Percentiles rank a stretch among this genome's conserved stretches.
phyloP scores from a whole-genome alignment of 129 eudicot genomes.

The Pittosporum tobira region DNA sequence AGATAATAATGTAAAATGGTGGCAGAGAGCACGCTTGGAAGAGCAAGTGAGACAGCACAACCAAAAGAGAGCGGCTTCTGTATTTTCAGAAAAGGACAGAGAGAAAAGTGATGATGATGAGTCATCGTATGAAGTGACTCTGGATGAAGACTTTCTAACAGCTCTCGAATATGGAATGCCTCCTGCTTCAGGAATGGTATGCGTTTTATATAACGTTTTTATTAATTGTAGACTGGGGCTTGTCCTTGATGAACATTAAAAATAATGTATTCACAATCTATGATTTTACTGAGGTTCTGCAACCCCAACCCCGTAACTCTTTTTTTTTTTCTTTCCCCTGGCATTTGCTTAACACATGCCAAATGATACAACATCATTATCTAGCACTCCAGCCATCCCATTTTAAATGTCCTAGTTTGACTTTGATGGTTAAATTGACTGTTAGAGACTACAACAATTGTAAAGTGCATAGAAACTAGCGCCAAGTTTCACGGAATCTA shows the following conservation, averaged over 20 bases:
- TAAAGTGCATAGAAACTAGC: no score
- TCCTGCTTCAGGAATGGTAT: slow-evolving; percentile 99
- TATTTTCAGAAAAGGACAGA: slow-evolving; percentile 24
- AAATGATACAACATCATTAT: no score
- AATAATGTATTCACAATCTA: no score
- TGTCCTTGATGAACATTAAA: no score
- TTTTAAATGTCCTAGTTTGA: no score
- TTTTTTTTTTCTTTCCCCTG: no score
- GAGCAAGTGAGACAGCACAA: slow-evolving; percentile 93
- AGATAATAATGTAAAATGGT: slow-evolving; percentile 4
- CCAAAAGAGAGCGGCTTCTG: slow-evolving; percentile 36
- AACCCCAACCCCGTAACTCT: no score
- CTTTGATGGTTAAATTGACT: no score
- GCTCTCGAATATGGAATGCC: slow-evolving; percentile 99
- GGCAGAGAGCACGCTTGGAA: slow-evolving; percentile 77
- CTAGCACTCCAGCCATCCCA: no score
- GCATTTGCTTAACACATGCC: neutral
- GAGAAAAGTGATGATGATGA: slow-evolving; percentile 39
- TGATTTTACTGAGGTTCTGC: no score
- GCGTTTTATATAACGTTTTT: slow-evolving; percentile 1
- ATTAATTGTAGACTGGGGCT: neutral
- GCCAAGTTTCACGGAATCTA: no score
- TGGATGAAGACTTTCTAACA: slow-evolving; percentile 90
- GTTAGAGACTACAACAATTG: no score
- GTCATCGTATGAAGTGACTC: slow-evolving; percentile 66